phyloP scores from a whole-genome alignment of 805 yeast genomes.

The Nakazawaea wickerhamii region DNA sequence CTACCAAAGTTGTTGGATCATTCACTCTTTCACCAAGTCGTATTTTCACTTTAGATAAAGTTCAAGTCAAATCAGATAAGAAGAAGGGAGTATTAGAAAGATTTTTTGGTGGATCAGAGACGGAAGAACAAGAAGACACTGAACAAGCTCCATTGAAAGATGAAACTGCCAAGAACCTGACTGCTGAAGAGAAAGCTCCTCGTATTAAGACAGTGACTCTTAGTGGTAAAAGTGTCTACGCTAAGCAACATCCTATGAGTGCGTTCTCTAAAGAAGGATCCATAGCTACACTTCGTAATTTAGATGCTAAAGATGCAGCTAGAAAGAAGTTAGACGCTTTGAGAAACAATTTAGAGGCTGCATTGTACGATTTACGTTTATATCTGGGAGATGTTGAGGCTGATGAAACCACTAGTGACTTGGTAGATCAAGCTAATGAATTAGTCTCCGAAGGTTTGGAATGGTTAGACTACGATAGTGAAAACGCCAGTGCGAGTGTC shows the following conservation, averaged over 20 bases:
- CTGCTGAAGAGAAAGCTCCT: constrained; percentile 14
- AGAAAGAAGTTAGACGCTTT: constrained; percentile 50
- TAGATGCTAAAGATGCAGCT: constrained; percentile 51
- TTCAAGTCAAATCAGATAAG: constrained; percentile 30
- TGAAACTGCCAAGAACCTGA: constrained; percentile 12
- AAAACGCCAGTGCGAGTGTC: constrained; percentile 36
- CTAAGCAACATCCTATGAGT: constrained; percentile 44
- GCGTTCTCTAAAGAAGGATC: constrained; percentile 40
- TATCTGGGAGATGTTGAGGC: constrained; percentile 51
- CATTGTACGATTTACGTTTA: constrained; percentile 64
- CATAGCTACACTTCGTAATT: constrained; percentile 40
- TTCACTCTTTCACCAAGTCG: constrained; percentile 45
- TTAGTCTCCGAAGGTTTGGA: constrained; percentile 50
- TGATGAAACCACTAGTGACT: constrained; percentile 40
- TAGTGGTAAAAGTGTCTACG: constrained; percentile 26
- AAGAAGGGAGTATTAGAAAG: constrained; percentile 13
- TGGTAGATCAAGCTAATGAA: constrained; percentile 30
- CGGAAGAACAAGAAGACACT: constrained; percentile 11
- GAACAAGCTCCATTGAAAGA: constrained; percentile 14
- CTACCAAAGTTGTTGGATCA: constrained; percentile 31
- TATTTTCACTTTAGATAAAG: constrained; percentile 38
- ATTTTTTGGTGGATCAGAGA: constrained; percentile 11
- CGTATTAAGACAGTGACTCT: constrained; percentile 18
- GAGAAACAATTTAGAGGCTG: constrained; percentile 65
- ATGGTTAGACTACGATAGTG: constrained; percentile 77